Base-by-base conservation (phyloP, 2,329 filamentous ascomycete genomes). In the Westerdykella ornata region DNA sequence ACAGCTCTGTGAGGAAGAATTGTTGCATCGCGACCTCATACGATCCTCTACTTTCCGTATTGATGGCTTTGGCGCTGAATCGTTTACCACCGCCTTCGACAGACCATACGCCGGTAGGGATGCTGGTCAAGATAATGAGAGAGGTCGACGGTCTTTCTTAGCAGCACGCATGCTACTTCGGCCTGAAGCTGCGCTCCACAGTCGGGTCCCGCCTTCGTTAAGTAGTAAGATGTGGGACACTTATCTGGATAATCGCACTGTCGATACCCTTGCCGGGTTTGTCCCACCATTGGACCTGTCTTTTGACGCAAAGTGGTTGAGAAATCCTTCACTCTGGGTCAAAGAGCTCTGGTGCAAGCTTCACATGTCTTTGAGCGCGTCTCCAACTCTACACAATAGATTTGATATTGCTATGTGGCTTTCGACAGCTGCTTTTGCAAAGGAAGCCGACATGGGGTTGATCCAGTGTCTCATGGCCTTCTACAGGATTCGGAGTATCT, bases 31-130 rank as follows among this genome's bases (percentile, higher is more conserved):
- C 15, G 59, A 62, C 22, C 22, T 35, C 5, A 62, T 63, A 5
- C 57, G 67, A 5, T 46, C 53, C 7, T 52, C 60, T 0, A 49
- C 42, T 0, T 65, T 65, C 39, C 52, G 53, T 1, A 45, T 61
- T 1, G 42, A 51, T 33, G 55, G 48, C 0, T 68, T 57, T 29
- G 66, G 66, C 2, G 62, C 60, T 1, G 64, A 66, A 32, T 8
- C 48, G 2, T 57, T 54, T 40, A 57, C 41, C 0, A 19, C 26
- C 1, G 9, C 38, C 0, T 12, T 44, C 6, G 66, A 69, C 38
- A 17, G 1, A 0, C 0, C 3, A 0, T 68, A 68, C 42, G 1
- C 41, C 1, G 22, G 40, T 2, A 51, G 60, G 36, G 52, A 52
- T 20, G 35, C 19, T 12, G 30, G 36, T 7, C 0, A 13, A 1